Base-by-base conservation (phyloP, 139 green algal genomes). In the Spirogloea muscicola region DNA sequence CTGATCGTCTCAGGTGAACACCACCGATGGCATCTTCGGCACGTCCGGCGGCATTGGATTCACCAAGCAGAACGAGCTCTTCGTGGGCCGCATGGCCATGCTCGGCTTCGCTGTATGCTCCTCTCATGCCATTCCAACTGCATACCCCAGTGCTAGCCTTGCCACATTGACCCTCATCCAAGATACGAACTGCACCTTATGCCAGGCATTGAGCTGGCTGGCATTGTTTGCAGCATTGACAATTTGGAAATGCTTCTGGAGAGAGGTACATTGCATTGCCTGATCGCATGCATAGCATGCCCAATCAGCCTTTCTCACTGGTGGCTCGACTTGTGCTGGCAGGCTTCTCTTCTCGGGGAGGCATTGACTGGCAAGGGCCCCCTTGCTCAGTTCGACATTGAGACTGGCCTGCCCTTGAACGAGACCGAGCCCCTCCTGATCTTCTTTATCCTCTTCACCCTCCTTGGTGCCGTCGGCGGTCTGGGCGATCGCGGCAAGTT, bases 11-110 rank as follows among this genome's bases (percentile, higher is more conserved):
- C n/a, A n/a, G n/a, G n/a, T n/a, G n/a, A n/a, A n/a, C n/a, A n/a
- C n/a, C n/a, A n/a, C n/a, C n/a, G 29, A 58, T 69, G 25, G 63
- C 21, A 74, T 79, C 42, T 79, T 79, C 29, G 70, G 70, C 42
- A 29, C 51, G 38, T 77, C 70, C 3, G 70, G 70, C 25, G 64
- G 64, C 6, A 67, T 88, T 18, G 86, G 86, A 55, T 91, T 90
- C 78, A 90, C 86, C 43, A 89, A 89, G 72, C 60, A 80, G 46
- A 94, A 94, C 59, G 89, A 94, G 84, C 79, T 94, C 31, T 91
- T 93, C 48, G 86, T 94, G 21, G 85, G 86, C 25, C 83, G 89
- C 18, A 64, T 90, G 58, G 87, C 89, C 43, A 93, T 93, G 89
- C 59, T 92, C 10, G 89, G 89, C 36, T 85, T 93, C 37, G 85